Evolutionary conservation across 2,329 filamentous ascomycete species (phyloP).

Genomic region (Coleophoma eucalyptorum): DNA sequence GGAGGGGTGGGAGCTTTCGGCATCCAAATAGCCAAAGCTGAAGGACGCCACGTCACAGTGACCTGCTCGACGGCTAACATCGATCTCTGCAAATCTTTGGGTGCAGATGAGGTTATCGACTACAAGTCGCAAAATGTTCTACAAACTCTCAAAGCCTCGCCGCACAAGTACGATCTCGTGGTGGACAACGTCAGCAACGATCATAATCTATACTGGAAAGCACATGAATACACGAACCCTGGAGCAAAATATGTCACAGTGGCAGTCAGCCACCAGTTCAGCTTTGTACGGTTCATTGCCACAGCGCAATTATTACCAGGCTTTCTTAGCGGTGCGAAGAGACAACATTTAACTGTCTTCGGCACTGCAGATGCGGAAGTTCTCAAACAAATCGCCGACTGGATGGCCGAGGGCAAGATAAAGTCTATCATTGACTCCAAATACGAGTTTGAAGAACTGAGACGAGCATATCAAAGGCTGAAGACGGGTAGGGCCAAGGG

Average conservation of each 20-base stretch:
- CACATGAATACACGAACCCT: background rate
- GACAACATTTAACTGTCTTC: constrained; percentile 35
- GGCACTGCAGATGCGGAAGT: constrained; percentile 37
- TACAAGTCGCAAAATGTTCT: constrained; percentile 2
- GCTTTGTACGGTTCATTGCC: background rate
- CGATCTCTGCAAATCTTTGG: constrained; percentile 50
- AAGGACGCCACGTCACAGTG: constrained; percentile 54
- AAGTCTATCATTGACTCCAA: constrained; percentile 50
- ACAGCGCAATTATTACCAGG: background rate
- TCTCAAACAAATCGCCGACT: constrained; percentile 44
- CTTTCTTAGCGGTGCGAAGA: constrained; percentile 16
- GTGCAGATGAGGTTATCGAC: constrained; percentile 33
- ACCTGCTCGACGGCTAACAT: constrained; percentile 55
- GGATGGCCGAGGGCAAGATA: constrained; percentile 56
- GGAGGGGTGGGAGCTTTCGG: constrained; percentile 57
- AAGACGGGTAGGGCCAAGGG: constrained; percentile 52
- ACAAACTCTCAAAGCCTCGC: background rate
- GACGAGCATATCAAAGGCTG: constrained; percentile 53
- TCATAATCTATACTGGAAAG: background rate
- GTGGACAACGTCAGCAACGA: constrained; percentile 1
- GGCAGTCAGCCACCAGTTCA: constrained; percentile 42
- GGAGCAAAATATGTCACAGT: constrained; percentile 1
- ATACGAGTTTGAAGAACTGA: constrained; percentile 51
- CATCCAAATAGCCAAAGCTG: constrained; percentile 59
- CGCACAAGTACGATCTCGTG: constrained; percentile 3